Conservation (phyloP, 2,329 filamentous ascomycete genomes). For the Diaporthe destruens region DNA sequence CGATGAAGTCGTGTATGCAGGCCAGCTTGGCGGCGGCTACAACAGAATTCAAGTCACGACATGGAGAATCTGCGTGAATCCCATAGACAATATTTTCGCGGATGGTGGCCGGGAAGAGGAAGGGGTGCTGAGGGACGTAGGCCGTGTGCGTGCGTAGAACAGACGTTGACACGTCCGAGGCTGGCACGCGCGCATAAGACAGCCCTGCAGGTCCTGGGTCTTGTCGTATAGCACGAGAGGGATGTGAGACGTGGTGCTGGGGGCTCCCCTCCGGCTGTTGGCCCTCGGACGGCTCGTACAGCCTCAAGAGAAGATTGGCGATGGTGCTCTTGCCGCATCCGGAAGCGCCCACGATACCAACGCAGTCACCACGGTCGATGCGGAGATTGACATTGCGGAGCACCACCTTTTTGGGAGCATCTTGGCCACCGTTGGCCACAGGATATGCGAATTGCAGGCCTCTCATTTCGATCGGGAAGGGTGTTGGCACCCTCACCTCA, state of each 20-base stretch:
- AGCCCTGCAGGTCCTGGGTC: constrained; percentile 55
- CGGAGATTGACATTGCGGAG: constrained; percentile 75
- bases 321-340: constrained; percentile 95
- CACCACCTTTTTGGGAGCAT: constrained; percentile 59
- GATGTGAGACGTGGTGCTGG: constrained; percentile 5
- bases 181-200: constrained; percentile 69
- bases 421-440: constrained; percentile 57
- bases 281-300: constrained; percentile 66
- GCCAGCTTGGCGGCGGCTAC: constrained; percentile 66
- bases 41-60: constrained; percentile 61
- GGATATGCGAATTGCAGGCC: constrained; percentile 81
- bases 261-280: neutral
- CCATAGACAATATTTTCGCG: constrained; percentile 88
- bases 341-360: constrained; percentile 84
- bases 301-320: constrained; percentile 77
- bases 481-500: constrained; percentile 48
- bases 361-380: constrained; percentile 73
- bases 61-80: constrained; percentile 65
- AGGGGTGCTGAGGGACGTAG: constrained; percentile 78
- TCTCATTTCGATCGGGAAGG: constrained; percentile 64
- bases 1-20: constrained; percentile 82
- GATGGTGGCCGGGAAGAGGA: constrained; percentile 83
- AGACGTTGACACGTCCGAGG: constrained; percentile 69
- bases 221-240: neutral
- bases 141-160: constrained; percentile 72